Evolutionary conservation across 1,284 basidiomycete species (phyloP).

Genomic region (Cutaneotrichosporon curvatum): DNA sequence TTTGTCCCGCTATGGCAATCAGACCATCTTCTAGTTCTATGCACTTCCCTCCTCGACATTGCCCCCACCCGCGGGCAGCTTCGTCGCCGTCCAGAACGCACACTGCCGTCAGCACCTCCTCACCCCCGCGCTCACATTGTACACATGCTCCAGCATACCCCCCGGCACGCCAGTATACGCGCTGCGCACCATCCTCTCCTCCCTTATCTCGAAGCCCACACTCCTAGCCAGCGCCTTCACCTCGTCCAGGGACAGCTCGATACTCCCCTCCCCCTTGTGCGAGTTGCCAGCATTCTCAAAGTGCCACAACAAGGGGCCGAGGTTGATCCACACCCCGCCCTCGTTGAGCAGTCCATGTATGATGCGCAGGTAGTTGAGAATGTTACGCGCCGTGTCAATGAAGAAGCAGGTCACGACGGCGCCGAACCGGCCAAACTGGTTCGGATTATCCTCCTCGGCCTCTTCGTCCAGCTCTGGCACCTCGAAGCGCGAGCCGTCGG

Average conservation of each 20-base stretch:
- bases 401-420: conserved; percentile 94
- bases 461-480: conserved; percentile 13
- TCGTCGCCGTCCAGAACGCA: conserved; percentile 77
- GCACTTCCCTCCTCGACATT: no score
- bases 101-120: conserved; percentile 41
- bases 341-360: conserved; percentile 71
- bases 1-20: no score
- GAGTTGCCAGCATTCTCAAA: conserved; percentile 70
- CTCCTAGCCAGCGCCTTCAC: conserved; percentile 65
- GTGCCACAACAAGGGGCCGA: conserved; percentile 92
- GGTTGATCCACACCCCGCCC: conserved; percentile 85
- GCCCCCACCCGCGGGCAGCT: conserved; percentile 29
- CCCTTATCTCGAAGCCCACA: conserved; percentile 79
- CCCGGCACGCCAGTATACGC: conserved; percentile 79
- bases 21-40: no score
- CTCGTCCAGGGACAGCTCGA: conserved; percentile 85
- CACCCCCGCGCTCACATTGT: conserved; percentile 52
- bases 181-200: conserved; percentile 69
- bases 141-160: conserved; percentile 82
- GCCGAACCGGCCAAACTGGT: conserved; percentile 71
- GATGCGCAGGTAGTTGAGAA: conserved; percentile 79
- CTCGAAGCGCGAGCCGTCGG: conserved; percentile 4
- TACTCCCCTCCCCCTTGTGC: conserved; percentile 59
- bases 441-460: conserved; percentile 38
- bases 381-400: conserved; percentile 90